Evolutionary conservation across 2,329 filamentous ascomycete genomes (phyloP).

Genomic region (Arthroderma sp.): DNA sequence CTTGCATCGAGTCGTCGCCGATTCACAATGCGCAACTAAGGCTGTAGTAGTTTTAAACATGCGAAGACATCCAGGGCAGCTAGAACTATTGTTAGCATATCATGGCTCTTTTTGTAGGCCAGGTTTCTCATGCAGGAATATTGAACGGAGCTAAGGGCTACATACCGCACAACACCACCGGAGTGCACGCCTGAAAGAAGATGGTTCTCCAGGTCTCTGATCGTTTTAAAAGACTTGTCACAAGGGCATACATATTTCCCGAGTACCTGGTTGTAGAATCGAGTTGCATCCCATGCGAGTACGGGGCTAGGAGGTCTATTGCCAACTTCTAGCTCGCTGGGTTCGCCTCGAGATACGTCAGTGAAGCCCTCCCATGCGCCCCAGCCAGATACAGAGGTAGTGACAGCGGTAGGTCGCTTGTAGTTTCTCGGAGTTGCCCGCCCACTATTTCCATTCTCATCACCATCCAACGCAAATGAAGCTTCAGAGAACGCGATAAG

Average conservation of each 20-base stretch:
- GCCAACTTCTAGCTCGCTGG: neutral
- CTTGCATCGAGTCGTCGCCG: conserved; percentile 22
- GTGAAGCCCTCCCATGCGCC: neutral
- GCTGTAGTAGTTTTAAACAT: conserved; percentile 25
- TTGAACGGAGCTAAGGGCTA: neutral
- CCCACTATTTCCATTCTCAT: neutral
- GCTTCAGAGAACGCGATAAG: conserved; percentile 14
- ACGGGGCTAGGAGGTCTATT: conserved; percentile 1
- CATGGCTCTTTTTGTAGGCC: neutral
- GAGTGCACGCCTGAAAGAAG: conserved; percentile 17
- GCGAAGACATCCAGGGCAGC: conserved; percentile 28
- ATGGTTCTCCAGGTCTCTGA: conserved; percentile 21
- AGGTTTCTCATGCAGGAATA: neutral
- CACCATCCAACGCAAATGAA: neutral
- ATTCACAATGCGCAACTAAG: conserved; percentile 30
- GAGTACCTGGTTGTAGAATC: conserved; percentile 19
- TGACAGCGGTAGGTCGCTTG: too few relatives aligned
- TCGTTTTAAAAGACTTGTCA: conserved; percentile 14
- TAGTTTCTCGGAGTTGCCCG: neutral
- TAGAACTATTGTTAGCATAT: conserved; percentile 8
- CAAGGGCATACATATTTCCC: conserved; percentile 26
- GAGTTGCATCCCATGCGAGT: conserved; percentile 17
- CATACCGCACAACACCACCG: conserved; percentile 13
- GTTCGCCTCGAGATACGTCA: neutral
- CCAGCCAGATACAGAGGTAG: neutral